A percentile compares a stretch with the other conserved stretches of the same genome.
These are phyloP conservation scores for Paspalum notatum DNA, from an alignment of 176 grass and related monocot genomes.

Conservation along the genomic window DNA sequence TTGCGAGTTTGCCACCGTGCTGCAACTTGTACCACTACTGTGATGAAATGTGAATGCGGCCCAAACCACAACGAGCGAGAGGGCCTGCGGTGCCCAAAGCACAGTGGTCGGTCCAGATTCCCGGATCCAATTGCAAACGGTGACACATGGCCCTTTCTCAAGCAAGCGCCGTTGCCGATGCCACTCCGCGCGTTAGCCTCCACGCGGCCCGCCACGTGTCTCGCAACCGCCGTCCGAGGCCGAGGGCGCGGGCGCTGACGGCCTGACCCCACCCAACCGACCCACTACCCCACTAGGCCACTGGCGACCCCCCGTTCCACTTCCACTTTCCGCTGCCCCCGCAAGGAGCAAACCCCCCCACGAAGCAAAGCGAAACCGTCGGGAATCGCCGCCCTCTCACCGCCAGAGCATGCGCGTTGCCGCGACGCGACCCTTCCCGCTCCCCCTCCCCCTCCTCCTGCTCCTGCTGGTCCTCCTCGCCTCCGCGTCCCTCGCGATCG, in stretches of 20 bases:
- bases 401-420: constrained; percentile 46
- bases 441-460: background rate
- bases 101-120: too few relatives aligned
- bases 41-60: background rate
- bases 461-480: constrained; percentile 13
- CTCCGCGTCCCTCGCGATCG: constrained; percentile 36
- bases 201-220: constrained; percentile 34
- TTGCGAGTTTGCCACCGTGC: too few relatives aligned
- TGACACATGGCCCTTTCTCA: background rate
- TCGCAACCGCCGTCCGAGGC: constrained; percentile 1
- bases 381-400: background rate
- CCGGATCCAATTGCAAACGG: background rate
- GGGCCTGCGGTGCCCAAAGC: background rate
- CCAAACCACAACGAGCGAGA: background rate
- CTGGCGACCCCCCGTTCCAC: background rate
- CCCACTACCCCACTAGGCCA: background rate
- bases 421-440: constrained; percentile 26
- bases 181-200: constrained; percentile 5
- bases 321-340: background rate
- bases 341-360: constrained; percentile 2
- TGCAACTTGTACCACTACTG: background rate
- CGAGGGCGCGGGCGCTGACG: background rate
- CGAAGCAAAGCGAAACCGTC: constrained; percentile 32
- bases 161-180: too few relatives aligned
- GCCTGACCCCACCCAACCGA: background rate